Evolutionary conservation across 2,329 filamentous ascomycete genomes (phyloP).

Genomic region (Xylaria sp.): DNA sequence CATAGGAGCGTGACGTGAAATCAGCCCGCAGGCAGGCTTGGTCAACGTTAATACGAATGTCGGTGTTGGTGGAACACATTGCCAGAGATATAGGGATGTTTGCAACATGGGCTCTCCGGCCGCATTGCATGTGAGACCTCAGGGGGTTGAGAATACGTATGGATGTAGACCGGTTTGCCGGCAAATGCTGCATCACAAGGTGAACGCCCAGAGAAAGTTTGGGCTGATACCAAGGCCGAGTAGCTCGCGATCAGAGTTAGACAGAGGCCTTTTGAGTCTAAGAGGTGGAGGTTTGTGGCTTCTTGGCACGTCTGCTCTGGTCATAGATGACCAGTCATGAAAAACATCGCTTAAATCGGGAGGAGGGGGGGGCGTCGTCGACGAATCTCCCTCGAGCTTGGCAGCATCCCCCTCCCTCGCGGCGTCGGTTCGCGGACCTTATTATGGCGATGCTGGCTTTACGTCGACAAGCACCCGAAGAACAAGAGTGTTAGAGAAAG

Average conservation of each 20-base stretch:
- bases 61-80: too few relatives aligned
- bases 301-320: conserved; percentile 3
- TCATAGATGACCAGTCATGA: conserved; percentile 10
- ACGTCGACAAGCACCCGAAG: conserved; percentile 1
- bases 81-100: neutral
- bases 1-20: too few relatives aligned
- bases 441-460: conserved; percentile 4
- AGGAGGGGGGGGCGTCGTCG: conserved; percentile 14
- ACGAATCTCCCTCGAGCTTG: conserved; percentile 16
- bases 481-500: too few relatives aligned
- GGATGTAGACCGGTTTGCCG: neutral
- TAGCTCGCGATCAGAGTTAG: neutral
- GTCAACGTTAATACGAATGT: too few relatives aligned
- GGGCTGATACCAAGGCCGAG: neutral
- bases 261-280: neutral
- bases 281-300: neutral
- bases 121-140: neutral
- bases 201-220: neutral
- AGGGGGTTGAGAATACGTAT: neutral
- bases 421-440: conserved; percentile 9
- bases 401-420: conserved; percentile 18
- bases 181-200: neutral
- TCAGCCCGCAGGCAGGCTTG: too few relatives aligned
- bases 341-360: conserved; percentile 11
- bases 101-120: neutral